Conservation (phyloP, 371 early-diverging fungal species). For the Haplosporangium sp. region DNA sequence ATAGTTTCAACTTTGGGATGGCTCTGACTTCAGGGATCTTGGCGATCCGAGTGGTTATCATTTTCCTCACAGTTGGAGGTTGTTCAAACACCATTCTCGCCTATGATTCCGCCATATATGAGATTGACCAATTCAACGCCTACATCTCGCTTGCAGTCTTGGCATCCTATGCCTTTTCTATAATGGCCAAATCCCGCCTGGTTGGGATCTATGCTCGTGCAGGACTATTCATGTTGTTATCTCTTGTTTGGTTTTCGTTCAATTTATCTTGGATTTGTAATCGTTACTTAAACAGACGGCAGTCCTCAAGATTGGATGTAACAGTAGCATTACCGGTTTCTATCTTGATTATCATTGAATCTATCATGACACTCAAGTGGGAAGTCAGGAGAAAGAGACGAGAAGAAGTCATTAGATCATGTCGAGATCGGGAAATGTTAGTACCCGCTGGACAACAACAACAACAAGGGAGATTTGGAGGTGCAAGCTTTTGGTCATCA, state of each 20-base stretch:
- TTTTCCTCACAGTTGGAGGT: slow-evolving; percentile 2
- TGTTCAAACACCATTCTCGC: neutral
- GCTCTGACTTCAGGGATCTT: neutral
- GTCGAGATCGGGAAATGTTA: slow-evolving; percentile 5
- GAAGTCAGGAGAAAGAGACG: slow-evolving; percentile 7
- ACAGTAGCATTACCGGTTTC: slow-evolving; percentile 11
- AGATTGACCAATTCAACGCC: slow-evolving; percentile 11
- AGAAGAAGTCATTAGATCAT: neutral
- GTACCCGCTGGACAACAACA: too few relatives aligned
- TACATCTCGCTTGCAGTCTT: slow-evolving; percentile 9
- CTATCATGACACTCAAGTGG: slow-evolving; percentile 11
- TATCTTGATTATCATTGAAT: slow-evolving; percentile 13
- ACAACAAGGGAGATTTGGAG: neutral
- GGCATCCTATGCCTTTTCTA: slow-evolving; percentile 3
- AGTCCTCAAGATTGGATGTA: neutral
- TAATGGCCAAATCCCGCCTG: slow-evolving; percentile 3
- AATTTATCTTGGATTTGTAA: slow-evolving; percentile 1
- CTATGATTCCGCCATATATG: neutral
- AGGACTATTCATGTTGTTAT: slow-evolving; percentile 10
- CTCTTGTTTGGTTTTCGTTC: slow-evolving; percentile 16
- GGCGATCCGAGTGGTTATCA: neutral
- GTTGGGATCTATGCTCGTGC: slow-evolving; percentile 5
- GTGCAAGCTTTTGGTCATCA: neutral
- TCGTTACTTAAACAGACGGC: neutral
- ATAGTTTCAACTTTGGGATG: too few relatives aligned